Evolutionary conservation across 768 basidiomycete species (phyloP), one percentile per base, ranked within the genome.

Genomic region (Harrya chromipes): DNA sequence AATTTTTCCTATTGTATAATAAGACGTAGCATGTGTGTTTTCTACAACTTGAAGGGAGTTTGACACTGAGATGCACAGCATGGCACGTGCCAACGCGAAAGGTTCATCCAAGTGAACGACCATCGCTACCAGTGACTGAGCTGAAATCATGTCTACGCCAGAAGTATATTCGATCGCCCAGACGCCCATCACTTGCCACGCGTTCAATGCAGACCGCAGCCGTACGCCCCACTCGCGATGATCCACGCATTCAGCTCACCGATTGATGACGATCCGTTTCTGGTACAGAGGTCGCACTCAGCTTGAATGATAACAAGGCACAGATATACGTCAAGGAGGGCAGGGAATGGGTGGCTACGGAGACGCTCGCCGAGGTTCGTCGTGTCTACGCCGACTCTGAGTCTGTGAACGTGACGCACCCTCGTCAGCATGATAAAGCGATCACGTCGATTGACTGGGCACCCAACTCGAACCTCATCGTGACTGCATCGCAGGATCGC

Each of bases 401-500:
- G 12, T 29, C 29, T 29, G 23, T 23, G 29, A 29, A 1, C 20
- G 48, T 44, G 43, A 53, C 40, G 31, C 13, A 39, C n/a, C 9
- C 16, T 33, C 26, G 21, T 13, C 65, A 98, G 94, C 97, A 99
- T 72, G 97, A 99, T 75, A 98, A 98, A 72, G 73, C 85, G 50
- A 88, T 99, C 72, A 98, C 95, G 3, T 94, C 93, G 48, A 97
- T 99, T 68, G 94, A 97, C 68, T 99, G 97, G 97, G 97, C 94
- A 12, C 94, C 94, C 16, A 81, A 82, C 58, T 93, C 97, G 40
- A 97, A 98, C 72, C 87, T 91, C 39, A 95, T 99, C 71, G 95
- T 99, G 21, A 98, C 97, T 12, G 91, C 93, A 59, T 95, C 94
- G n/a, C 95, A 99, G 67, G 97, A 99, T 66, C 78, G 97, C 46